Percentiles rank a stretch among this genome's conserved stretches.
Evolutionary conservation across 306 rosid genomes (phyloP).

Genomic region (Luffa aegyptiaca): DNA sequence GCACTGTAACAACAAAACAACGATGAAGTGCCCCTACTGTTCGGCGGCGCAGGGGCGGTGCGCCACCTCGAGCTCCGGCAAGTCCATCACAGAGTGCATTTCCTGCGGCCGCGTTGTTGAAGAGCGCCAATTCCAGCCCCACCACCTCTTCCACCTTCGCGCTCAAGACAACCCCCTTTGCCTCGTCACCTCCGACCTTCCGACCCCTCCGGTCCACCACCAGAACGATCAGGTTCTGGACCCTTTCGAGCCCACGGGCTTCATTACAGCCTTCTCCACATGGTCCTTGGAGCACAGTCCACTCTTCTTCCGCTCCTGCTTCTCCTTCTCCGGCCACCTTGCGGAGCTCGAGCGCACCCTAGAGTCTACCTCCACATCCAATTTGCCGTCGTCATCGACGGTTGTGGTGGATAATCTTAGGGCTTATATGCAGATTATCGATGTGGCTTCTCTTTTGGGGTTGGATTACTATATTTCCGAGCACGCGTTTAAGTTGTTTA

Average conservation of each 20-base stretch:
- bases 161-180: slow-evolving; percentile 90
- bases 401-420: slow-evolving; percentile 82
- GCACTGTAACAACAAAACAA: background rate
- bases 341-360: slow-evolving; percentile 91
- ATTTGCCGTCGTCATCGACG: slow-evolving; percentile 37
- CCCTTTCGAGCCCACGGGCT: slow-evolving; percentile 92
- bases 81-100: slow-evolving; percentile 71
- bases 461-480: slow-evolving; percentile 78
- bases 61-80: slow-evolving; percentile 58
- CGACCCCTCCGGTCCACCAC: slow-evolving; percentile 20
- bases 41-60: slow-evolving; percentile 74
- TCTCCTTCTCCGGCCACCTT: slow-evolving; percentile 88
- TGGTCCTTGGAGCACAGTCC: slow-evolving; percentile 89
- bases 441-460: slow-evolving; percentile 77
- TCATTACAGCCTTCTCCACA: slow-evolving; percentile 88
- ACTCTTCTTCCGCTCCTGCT: slow-evolving; percentile 60
- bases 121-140: slow-evolving; percentile 80
- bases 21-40: slow-evolving; percentile 91
- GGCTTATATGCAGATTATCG: slow-evolving; percentile 97
- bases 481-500: slow-evolving; percentile 80
- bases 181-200: slow-evolving; percentile 90
- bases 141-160: slow-evolving; percentile 80
- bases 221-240: slow-evolving; percentile 32
- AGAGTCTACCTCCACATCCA: slow-evolving; percentile 41
- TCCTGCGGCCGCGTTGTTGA: slow-evolving; percentile 86